Conservation (phyloP, 1,139 yeast genomes). For the Hyphopichia khmerensis region DNA sequence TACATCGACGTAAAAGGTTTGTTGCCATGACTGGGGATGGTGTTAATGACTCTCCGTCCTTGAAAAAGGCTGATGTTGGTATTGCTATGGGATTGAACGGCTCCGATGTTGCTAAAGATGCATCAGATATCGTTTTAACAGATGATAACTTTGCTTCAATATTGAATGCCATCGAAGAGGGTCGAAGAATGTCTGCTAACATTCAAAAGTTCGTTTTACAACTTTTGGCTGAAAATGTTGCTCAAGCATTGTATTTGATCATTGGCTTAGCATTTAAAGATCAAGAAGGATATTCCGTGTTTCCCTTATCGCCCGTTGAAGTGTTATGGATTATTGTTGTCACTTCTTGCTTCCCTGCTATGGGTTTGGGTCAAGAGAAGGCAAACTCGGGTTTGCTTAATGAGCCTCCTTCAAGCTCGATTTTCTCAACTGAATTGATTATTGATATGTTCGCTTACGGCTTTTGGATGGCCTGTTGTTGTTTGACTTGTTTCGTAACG, state of each 20-base stretch:
- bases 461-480: slow-evolving; percentile 67
- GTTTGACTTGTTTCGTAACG: slow-evolving; percentile 66
- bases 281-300: slow-evolving; percentile 57
- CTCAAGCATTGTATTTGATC: slow-evolving; percentile 70
- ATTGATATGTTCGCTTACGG: slow-evolving; percentile 79
- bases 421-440: slow-evolving; percentile 70
- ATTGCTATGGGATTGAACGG: slow-evolving; percentile 87
- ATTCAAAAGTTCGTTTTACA: slow-evolving; percentile 83
- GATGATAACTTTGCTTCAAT: slow-evolving; percentile 81
- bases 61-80: slow-evolving; percentile 81
- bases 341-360: slow-evolving; percentile 81
- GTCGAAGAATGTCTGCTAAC: slow-evolving; percentile 77
- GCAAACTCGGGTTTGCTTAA: slow-evolving; percentile 69
- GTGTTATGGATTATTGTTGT: slow-evolving; percentile 78
- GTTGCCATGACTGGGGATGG: slow-evolving; percentile 92
- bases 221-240: slow-evolving; percentile 74
- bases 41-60: slow-evolving; percentile 80
- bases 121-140: slow-evolving; percentile 70
- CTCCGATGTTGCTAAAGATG: slow-evolving; percentile 80
- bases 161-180: slow-evolving; percentile 77
- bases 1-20: slow-evolving; percentile 67
- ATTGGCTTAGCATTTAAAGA: slow-evolving; percentile 74
- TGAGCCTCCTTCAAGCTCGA: slow-evolving; percentile 61
- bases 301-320: slow-evolving; percentile 78
- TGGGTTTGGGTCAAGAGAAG: slow-evolving; percentile 78